Conservation (phyloP, 805 yeast species). For the Blastobotrys americana region DNA sequence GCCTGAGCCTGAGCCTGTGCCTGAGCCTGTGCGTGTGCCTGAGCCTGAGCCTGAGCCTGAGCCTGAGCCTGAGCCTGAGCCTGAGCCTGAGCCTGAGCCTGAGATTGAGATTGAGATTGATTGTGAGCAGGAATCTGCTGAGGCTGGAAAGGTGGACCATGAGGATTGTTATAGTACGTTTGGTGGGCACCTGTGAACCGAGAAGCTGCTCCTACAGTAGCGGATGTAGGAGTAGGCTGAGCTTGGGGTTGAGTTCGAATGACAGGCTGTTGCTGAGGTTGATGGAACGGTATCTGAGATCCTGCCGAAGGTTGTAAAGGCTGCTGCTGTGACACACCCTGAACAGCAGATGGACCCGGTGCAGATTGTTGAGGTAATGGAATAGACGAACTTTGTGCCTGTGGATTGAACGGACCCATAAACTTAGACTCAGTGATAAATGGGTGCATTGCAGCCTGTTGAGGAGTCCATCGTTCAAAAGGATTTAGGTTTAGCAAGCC, state of each 20-base stretch:
- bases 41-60: slow-evolving; percentile 7
- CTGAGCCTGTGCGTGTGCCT: slow-evolving; percentile 15
- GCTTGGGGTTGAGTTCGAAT: slow-evolving; percentile 3
- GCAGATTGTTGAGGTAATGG: not conserved
- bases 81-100: slow-evolving; percentile 7
- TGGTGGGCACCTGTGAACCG: too few species aligned
- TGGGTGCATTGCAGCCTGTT: slow-evolving; percentile 88
- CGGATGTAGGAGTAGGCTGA: slow-evolving; percentile 7
- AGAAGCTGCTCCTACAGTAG: too few species aligned
- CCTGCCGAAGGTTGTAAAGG: slow-evolving; percentile 13
- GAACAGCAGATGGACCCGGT: slow-evolving; percentile 7
- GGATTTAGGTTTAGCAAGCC: slow-evolving; percentile 84
- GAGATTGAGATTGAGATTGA: too few species aligned
- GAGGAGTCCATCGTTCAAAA: slow-evolving; percentile 93
- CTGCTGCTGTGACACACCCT: slow-evolving; percentile 10
- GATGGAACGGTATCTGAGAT: slow-evolving; percentile 1
- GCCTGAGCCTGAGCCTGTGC: slow-evolving; percentile 11
- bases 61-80: slow-evolving; percentile 8
- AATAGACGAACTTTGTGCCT: not conserved
- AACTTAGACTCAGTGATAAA: slow-evolving; percentile 63
- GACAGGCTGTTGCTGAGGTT: slow-evolving; percentile 3
- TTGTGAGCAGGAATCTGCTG: too few species aligned
- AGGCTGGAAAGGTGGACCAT: not conserved
- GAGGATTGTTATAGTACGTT: slow-evolving; percentile 2
- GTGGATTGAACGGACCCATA: slow-evolving; percentile 33